phyloP scores from a whole-genome alignment of 2,329 filamentous ascomycete species.

The Penicillium brasilianum region DNA sequence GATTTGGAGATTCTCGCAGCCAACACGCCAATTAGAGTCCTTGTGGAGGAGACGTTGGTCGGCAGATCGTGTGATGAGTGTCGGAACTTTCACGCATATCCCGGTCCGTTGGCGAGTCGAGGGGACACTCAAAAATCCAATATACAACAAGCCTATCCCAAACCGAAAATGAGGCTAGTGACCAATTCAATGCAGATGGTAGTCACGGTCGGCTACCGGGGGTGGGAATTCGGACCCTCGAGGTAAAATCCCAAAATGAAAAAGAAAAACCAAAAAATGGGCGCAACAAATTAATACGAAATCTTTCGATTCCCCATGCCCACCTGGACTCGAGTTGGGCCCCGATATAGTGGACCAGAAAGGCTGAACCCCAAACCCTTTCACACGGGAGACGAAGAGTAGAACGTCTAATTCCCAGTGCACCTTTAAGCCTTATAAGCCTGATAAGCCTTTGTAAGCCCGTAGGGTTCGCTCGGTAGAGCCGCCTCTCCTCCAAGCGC shows the following conservation, averaged over 20 bases:
- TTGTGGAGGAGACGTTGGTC: not conserved
- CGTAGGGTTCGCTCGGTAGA: not conserved
- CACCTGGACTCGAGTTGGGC: not conserved
- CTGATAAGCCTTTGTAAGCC: not conserved
- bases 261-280: too few species aligned
- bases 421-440: slow-evolving; percentile 3
- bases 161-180: slow-evolving; percentile 2
- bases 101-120: slow-evolving; percentile 7
- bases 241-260: too few species aligned
- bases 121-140: not conserved
- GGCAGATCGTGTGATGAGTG: slow-evolving; percentile 22
- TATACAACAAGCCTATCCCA: not conserved
- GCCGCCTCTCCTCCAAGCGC: slow-evolving; percentile 9
- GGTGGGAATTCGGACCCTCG: not conserved
- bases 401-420: not conserved
- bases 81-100: slow-evolving; percentile 2
- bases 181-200: not conserved
- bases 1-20: slow-evolving; percentile 1
- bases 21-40: slow-evolving; percentile 2
- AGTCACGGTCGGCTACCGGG: not conserved
- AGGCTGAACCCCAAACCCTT: not conserved
- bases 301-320: slow-evolving; percentile 4
- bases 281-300: slow-evolving; percentile 11
- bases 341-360: not conserved
- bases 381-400: not conserved